These are phyloP conservation scores for Clonostachys byssicola DNA, from an alignment of 2,329 filamentous ascomycete genomes.

Conservation along the genomic window DNA sequence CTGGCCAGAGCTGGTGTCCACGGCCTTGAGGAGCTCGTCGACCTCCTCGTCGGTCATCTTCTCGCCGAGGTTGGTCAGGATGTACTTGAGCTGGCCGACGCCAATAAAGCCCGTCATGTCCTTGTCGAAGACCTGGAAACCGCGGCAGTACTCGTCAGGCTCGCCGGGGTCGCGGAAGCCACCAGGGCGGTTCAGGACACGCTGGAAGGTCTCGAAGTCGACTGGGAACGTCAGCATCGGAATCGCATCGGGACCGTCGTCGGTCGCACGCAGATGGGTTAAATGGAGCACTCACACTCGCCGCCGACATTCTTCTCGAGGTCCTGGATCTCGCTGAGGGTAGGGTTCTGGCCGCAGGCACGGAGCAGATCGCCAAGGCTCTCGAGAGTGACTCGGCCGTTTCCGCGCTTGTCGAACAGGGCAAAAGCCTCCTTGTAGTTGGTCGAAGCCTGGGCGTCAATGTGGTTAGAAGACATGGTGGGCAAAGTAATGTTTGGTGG, in stretches of 20 bases:
- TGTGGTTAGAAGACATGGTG: conserved; percentile 47
- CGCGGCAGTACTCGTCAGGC: conserved; percentile 96
- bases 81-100: conserved; percentile 95
- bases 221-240: conserved; percentile 46
- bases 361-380: conserved; percentile 90
- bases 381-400: conserved; percentile 82
- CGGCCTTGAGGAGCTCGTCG: conserved; percentile 96
- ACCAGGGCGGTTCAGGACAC: conserved; percentile 93
- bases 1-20: conserved; percentile 93
- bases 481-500: conserved; percentile 2
- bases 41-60: conserved; percentile 99
- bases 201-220: conserved; percentile 96
- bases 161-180: conserved; percentile 98
- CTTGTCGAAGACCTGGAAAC: conserved; percentile 99
- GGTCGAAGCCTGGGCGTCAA: conserved; percentile 65
- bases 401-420: conserved; percentile 99
- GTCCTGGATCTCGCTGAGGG: conserved; percentile 85
- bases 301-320: conserved; percentile 84
- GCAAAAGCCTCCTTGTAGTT: conserved; percentile 99
- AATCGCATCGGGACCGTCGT: not conserved
- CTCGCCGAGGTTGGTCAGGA: conserved; percentile 95
- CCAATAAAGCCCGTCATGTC: conserved; percentile 98
- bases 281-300: conserved; percentile 70
- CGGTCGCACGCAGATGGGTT: not conserved
- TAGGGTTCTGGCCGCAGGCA: conserved; percentile 97